phyloP scores from a whole-genome alignment of 805 yeast species.

The Ogataea neopini region DNA sequence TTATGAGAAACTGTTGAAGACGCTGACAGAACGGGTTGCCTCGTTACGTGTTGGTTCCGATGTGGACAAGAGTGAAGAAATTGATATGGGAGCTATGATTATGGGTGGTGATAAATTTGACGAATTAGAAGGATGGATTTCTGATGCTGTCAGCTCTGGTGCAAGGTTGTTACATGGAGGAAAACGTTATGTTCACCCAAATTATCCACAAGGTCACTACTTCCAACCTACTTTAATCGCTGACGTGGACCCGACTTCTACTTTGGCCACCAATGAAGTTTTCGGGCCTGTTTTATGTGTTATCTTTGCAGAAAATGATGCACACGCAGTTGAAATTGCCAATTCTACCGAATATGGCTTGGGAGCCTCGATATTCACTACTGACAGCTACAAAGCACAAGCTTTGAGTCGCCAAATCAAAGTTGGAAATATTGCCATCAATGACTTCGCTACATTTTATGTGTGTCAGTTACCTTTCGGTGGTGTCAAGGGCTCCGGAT shows the following conservation, averaged over 20 bases:
- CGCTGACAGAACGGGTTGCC: conserved; percentile 58
- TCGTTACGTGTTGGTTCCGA: conserved; percentile 81
- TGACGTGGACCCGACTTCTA: conserved; percentile 77
- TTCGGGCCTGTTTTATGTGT: conserved; percentile 90
- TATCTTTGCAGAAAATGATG: conserved; percentile 66
- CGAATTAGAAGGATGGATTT: conserved; percentile 62
- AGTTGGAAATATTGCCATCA: conserved; percentile 93
- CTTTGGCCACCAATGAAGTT: conserved; percentile 84
- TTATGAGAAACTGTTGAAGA: conserved; percentile 61
- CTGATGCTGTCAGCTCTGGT: conserved; percentile 77
- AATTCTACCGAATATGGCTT: conserved; percentile 86
- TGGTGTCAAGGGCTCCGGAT: conserved; percentile 89
- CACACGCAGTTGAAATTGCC: conserved; percentile 73
- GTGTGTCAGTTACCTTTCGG: conserved; percentile 98
- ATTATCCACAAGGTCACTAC: conserved; percentile 93
- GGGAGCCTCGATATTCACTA: conserved; percentile 89
- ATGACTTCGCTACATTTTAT: conserved; percentile 95
- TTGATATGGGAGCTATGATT: conserved; percentile 96
- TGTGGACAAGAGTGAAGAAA: conserved; percentile 84
- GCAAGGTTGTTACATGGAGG: conserved; percentile 86
- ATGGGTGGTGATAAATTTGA: conserved; percentile 70
- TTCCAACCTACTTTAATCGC: conserved; percentile 86
- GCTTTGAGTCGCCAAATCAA: conserved; percentile 62
- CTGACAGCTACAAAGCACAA: conserved; percentile 55
- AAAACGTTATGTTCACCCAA: conserved; percentile 75